Conservation (phyloP, 106 monocot genomes). For the Alisma plantagoaquatica region DNA sequence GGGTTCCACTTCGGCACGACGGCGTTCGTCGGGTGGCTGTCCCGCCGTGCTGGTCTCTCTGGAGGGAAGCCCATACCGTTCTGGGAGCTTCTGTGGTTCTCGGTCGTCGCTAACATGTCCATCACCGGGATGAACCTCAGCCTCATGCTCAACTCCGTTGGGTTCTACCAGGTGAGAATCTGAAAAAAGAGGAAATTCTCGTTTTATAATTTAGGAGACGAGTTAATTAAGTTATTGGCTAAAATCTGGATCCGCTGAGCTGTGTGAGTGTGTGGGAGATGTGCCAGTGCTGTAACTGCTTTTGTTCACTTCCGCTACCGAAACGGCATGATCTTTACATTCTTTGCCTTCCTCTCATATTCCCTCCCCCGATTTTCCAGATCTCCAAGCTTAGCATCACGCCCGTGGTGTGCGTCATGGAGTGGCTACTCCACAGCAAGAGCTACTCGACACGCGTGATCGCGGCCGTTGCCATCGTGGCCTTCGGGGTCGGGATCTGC, state of each 20-base stretch:
- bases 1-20: conserved; percentile 85
- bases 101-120: conserved; percentile 83
- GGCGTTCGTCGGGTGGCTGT: conserved; percentile 70
- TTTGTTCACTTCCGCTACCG: too few relatives aligned
- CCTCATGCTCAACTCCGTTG: conserved; percentile 93
- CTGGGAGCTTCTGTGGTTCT: conserved; percentile 93
- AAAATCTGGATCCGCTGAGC: too few relatives aligned
- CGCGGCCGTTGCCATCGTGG: conserved; percentile 62
- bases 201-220: too few relatives aligned
- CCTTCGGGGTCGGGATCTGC: conserved; percentile 88
- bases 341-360: too few relatives aligned
- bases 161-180: conserved; percentile 98
- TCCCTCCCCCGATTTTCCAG: conserved; percentile 22
- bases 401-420: conserved; percentile 93
- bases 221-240: too few relatives aligned
- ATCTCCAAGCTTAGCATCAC: conserved; percentile 97
- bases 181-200: too few relatives aligned
- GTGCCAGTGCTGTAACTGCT: too few relatives aligned
- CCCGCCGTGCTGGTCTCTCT: conserved; percentile 54
- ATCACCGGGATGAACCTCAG: conserved; percentile 97
- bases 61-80: conserved; percentile 68
- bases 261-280: too few relatives aligned
- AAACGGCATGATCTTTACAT: too few relatives aligned
- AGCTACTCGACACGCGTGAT: conserved; percentile 68
- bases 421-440: conserved; percentile 83